Evolutionary conservation across 345 rosid genomes (phyloP).

Genomic region (Brassica nigra): DNA sequence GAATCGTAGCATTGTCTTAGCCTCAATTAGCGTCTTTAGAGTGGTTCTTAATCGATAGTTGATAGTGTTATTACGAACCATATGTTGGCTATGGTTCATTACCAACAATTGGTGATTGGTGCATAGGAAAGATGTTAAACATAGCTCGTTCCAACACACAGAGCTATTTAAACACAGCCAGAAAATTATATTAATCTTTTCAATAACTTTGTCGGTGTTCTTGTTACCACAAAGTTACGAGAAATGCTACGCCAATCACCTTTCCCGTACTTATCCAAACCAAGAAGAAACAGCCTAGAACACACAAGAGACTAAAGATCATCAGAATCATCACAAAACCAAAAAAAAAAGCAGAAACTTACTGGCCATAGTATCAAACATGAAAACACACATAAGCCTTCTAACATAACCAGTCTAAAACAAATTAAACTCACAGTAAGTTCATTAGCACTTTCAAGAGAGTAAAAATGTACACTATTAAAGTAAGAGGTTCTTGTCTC

Average conservation of each 20-base stretch:
- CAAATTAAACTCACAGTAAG: not conserved
- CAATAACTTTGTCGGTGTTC: conserved; percentile 64
- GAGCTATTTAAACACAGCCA: too few relatives aligned
- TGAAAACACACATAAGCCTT: not conserved
- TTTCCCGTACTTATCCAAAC: conserved; percentile 94
- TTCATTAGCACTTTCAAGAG: conserved; percentile 7
- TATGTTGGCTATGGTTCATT: too few relatives aligned
- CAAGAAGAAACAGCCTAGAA: conserved; percentile 89
- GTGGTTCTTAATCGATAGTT: too few relatives aligned
- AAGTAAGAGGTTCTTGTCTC: conserved; percentile 16
- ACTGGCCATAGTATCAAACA: not conserved
- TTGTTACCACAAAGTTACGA: conserved; percentile 88
- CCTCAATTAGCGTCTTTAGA: too few relatives aligned
- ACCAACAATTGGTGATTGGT: too few relatives aligned
- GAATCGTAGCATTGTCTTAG: too few relatives aligned
- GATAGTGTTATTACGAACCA: too few relatives aligned
- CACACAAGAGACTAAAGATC: not conserved
- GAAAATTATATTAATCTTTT: too few relatives aligned
- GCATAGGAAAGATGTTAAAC: too few relatives aligned
- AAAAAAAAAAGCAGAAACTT: not conserved
- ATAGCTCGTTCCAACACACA: too few relatives aligned
- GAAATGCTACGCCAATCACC: conserved; percentile 99
- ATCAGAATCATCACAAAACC: conserved; percentile 10
- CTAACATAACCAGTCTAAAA: not conserved
- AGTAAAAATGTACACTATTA: conserved; percentile 11